phyloP scores from a whole-genome alignment of 495 filamentous ascomycete genomes.

The Astrocystis sublimbata region DNA sequence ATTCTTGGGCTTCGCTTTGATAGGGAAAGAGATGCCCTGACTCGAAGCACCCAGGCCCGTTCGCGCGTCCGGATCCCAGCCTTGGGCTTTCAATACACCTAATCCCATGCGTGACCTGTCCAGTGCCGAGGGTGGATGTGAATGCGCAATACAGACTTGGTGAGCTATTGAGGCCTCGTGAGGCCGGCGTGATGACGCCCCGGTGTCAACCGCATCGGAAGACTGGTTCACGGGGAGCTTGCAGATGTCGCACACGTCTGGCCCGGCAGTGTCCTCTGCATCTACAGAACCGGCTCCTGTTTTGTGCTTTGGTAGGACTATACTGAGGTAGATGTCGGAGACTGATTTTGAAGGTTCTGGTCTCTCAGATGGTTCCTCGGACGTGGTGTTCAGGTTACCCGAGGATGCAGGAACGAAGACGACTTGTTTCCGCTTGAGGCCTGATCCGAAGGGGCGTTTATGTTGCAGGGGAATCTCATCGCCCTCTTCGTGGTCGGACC shows the following conservation, averaged over 20 bases:
- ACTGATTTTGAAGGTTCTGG: conserved; percentile 47
- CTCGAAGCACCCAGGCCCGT: conserved; percentile 68
- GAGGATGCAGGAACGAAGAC: conserved; percentile 73
- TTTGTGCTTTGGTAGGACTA: conserved; percentile 59
- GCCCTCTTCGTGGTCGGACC: conserved; percentile 36
- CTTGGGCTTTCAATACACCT: conserved; percentile 70
- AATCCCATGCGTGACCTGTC: conserved; percentile 79
- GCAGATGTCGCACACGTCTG: conserved; percentile 34
- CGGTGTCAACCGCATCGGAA: conserved; percentile 17
- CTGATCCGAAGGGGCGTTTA: conserved; percentile 76
- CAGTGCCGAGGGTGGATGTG: conserved; percentile 79
- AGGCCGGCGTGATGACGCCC: conserved; percentile 23
- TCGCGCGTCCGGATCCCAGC: conserved; percentile 85
- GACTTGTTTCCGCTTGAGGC: conserved; percentile 75
- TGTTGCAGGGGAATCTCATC: conserved; percentile 70
- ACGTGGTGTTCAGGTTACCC: conserved; percentile 47
- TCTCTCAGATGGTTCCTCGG: conserved; percentile 22
- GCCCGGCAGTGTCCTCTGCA: conserved; percentile 7
- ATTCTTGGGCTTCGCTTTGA: conserved; percentile 72
- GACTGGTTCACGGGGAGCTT: conserved; percentile 34
- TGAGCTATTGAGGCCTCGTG: conserved; percentile 79
- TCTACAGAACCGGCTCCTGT: conserved; percentile 25
- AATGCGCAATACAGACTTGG: conserved; percentile 77
- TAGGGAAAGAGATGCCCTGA: conserved; percentile 72
- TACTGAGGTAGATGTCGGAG: conserved; percentile 67